These are phyloP conservation scores for Hypoxylon sp. DNA, from an alignment of 2,329 filamentous ascomycete genomes.

Conservation along the genomic window DNA sequence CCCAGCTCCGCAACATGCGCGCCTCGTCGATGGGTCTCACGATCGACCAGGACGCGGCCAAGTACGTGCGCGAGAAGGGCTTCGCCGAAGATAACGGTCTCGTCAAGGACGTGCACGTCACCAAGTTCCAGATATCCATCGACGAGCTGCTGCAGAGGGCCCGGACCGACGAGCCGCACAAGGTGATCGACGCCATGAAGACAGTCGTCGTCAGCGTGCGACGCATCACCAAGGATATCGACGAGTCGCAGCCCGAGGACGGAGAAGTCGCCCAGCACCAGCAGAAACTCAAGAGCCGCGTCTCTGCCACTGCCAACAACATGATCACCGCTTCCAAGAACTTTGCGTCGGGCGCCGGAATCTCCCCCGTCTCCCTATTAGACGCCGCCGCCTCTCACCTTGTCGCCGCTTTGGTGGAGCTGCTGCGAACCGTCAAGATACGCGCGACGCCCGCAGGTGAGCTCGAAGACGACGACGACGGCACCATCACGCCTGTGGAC, in stretches of 20 bases:
- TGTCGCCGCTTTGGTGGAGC: conserved; percentile 83
- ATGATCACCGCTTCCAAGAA: conserved; percentile 95
- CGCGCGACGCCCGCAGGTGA: conserved; percentile 76
- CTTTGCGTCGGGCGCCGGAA: conserved; percentile 80
- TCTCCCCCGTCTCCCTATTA: conserved; percentile 90
- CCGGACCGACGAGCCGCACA: conserved; percentile 74
- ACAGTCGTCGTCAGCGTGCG: conserved; percentile 82
- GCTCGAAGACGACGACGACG: conserved; percentile 79
- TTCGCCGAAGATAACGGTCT: conserved; percentile 77
- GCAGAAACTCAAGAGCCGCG: conserved; percentile 76
- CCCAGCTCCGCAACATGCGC: conserved; percentile 82
- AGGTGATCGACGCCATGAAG: conserved; percentile 87
- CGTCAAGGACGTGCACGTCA: conserved; percentile 91
- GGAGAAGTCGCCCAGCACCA: conserved; percentile 65
- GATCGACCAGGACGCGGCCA: conserved; percentile 73
- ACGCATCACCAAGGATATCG: conserved; percentile 83
- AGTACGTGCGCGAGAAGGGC: conserved; percentile 69
- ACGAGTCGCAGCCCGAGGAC: conserved; percentile 62
- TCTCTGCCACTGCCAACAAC: conserved; percentile 94
- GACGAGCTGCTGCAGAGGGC: conserved; percentile 87
- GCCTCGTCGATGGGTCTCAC: conserved; percentile 80
- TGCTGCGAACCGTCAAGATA: conserved; percentile 85
- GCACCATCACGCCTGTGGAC: conserved; percentile 69
- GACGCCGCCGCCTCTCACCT: conserved; percentile 94
- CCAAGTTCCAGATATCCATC: conserved; percentile 92